Percentiles rank a stretch among this genome's conserved stretches.
Evolutionary conservation across 768 basidiomycete genomes (phyloP).

Genomic region (Boletales sp.): DNA sequence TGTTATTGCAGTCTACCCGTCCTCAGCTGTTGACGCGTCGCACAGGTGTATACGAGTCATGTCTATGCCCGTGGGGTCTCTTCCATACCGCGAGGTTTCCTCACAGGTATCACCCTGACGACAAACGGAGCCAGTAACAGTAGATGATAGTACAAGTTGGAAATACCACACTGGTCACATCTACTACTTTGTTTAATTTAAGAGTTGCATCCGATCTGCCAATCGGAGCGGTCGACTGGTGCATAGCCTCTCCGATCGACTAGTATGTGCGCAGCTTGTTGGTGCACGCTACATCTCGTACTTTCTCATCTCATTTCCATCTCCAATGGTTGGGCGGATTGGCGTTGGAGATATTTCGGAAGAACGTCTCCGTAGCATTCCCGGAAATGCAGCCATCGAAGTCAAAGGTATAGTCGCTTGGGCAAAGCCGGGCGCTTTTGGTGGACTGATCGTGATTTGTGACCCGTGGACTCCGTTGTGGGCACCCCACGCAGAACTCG

Average conservation of each 20-base stretch:
- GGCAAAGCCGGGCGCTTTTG: background rate
- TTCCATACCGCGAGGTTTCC: constrained; percentile 59
- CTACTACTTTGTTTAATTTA: background rate
- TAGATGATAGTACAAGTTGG: constrained; percentile 10
- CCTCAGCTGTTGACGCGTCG: background rate
- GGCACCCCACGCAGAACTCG: constrained; percentile 24
- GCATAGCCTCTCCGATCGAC: too few relatives aligned
- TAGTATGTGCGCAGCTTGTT: too few relatives aligned
- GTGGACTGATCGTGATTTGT: too few relatives aligned
- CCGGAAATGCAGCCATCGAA: constrained; percentile 19
- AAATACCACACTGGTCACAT: background rate
- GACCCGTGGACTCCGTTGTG: background rate
- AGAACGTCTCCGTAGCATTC: background rate
- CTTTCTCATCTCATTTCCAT: too few relatives aligned
- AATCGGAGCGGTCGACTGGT: too few relatives aligned
- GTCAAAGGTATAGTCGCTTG: constrained; percentile 17
- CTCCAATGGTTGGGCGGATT: background rate
- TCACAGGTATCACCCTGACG: constrained; percentile 23
- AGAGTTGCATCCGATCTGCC: too few relatives aligned
- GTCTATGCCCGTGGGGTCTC: constrained; percentile 94
- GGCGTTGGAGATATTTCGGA: background rate
- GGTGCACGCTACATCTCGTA: too few relatives aligned
- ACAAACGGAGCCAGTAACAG: constrained; percentile 7
- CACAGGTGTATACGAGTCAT: constrained; percentile 74
- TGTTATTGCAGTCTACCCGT: constrained; percentile 22